A percentile compares a stretch with the other conserved stretches of the same genome.
Evolutionary conservation across 768 basidiomycete genomes (phyloP).

Genomic region (Tephrocybe sp.): DNA sequence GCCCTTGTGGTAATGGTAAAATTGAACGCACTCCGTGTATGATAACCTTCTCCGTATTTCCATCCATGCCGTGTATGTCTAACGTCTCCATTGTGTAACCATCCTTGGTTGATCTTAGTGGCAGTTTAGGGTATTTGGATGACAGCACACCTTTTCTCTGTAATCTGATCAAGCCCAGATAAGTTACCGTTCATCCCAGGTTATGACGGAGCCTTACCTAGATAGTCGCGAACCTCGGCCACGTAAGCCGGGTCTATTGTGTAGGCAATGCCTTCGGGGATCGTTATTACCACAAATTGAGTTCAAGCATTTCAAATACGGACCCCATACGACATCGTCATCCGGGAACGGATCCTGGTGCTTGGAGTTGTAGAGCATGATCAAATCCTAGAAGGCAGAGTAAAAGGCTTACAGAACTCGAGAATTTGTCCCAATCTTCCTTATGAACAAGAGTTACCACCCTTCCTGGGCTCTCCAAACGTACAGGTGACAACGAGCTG

Average conservation of each 20-base stretch:
- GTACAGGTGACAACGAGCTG: neutral
- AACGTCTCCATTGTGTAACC: constrained; percentile 86
- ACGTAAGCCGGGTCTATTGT: constrained; percentile 80
- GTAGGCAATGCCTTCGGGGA: constrained; percentile 69
- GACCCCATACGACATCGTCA: constrained; percentile 86
- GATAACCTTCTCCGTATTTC: constrained; percentile 51
- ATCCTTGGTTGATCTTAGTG: constrained; percentile 49
- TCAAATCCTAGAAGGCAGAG: neutral
- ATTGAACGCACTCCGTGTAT: constrained; percentile 54
- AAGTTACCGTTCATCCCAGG: neutral
- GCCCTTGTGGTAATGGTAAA: too few species aligned
- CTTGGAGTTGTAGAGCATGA: neutral
- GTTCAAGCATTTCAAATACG: constrained; percentile 15
- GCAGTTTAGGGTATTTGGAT: neutral
- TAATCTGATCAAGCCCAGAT: constrained; percentile 50
- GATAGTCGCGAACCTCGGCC: constrained; percentile 76
- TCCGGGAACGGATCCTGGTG: constrained; percentile 65
- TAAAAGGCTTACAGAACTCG: constrained; percentile 50
- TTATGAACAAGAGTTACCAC: constrained; percentile 91
- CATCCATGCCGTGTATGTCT: constrained; percentile 66
- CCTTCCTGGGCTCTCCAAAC: constrained; percentile 69
- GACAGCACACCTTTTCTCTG: constrained; percentile 68
- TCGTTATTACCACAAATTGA: neutral
- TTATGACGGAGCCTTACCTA: constrained; percentile 56
- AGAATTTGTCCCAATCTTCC: constrained; percentile 82